Base-by-base conservation (phyloP, 768 basidiomycete genomes). In the Suillus ampliporus region DNA sequence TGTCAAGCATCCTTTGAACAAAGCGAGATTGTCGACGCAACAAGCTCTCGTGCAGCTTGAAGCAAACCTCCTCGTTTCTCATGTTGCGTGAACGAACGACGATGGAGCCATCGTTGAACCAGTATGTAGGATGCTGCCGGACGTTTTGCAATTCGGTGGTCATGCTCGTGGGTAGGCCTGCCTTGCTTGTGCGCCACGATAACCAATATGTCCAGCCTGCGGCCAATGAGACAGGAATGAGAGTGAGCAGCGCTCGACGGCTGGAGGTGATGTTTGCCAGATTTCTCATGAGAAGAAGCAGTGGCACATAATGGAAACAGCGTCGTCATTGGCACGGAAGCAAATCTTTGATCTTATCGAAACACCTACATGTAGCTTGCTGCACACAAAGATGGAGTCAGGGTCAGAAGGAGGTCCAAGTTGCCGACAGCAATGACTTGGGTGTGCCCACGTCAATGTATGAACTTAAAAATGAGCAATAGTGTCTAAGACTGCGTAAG, bases 41-140 rank as follows among this genome's bases (percentile, higher is more conserved):
- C 8, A 90, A 70, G 4, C 80, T 77, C 40, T 74, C 73, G 68
- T 90, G 89, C 38, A 91, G 75, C 68, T 80, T 87, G 79, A 87
- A 92, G 26, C 79, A 67, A 28, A 79, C 70, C 23, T 50, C 28
- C 34, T 28, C 19, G 13, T 60, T 19, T 10, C 13, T 53, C 60
- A 19, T 77, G 70, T 63, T 79, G 72, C 40, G 83, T 75, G 66
- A 65, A 62, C 76, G 76, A 40, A 91, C 69, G 35, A 88, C 72
- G 14, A 89, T 70, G 21, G 85, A 85, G 62, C 86, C 90, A 68
- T 91, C 89, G 38, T 86, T 79, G 65, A 90, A 85, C 88, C 88
- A 91, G 70, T 84, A 89, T 26, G 74, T 73, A 1, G 82, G 79
- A 69, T 89, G 86, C 47, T 65, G 74, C 23, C 60, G 60, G 17